Conservation (phyloP, 495 filamentous ascomycete species). For the Penicillium ochrochloron region DNA sequence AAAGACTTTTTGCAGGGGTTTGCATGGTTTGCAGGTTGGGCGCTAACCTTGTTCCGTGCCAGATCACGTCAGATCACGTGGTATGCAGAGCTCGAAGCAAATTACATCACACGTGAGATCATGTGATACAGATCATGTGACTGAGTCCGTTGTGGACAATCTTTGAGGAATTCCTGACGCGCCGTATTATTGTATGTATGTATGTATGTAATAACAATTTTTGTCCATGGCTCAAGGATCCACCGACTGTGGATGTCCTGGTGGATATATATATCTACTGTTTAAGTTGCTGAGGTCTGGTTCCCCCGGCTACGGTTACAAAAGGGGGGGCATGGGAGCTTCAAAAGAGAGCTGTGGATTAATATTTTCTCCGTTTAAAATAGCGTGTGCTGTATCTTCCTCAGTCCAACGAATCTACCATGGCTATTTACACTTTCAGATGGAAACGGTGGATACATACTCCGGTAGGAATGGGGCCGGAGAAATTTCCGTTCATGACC, state of each 20-base stretch:
- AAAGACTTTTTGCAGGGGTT: conserved; percentile 16
- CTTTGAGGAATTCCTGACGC: background rate
- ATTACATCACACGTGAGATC: background rate
- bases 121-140: background rate
- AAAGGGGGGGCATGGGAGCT: background rate
- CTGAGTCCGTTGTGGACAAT: background rate
- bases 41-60: conserved; percentile 5
- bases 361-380: background rate
- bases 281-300: conserved; percentile 7
- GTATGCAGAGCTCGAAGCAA: too few relatives aligned
- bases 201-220: background rate
- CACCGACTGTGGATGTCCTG: conserved; percentile 2
- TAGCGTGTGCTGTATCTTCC: background rate
- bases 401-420: background rate
- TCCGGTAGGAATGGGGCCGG: conserved; percentile 17
- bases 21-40: conserved; percentile 1
- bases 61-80: conserved; percentile 1
- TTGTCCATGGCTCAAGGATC: background rate
- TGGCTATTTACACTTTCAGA: background rate
- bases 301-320: conserved; percentile 20
- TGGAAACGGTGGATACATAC: conserved; percentile 14
- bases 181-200: background rate
- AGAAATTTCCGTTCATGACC: conserved; percentile 11
- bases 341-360: background rate
- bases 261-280: background rate